A percentile compares a stretch with the other conserved stretches of the same genome.
phyloP scores from a whole-genome alignment of 139 green algal genomes.

The Chlamydomonas urium region DNA sequence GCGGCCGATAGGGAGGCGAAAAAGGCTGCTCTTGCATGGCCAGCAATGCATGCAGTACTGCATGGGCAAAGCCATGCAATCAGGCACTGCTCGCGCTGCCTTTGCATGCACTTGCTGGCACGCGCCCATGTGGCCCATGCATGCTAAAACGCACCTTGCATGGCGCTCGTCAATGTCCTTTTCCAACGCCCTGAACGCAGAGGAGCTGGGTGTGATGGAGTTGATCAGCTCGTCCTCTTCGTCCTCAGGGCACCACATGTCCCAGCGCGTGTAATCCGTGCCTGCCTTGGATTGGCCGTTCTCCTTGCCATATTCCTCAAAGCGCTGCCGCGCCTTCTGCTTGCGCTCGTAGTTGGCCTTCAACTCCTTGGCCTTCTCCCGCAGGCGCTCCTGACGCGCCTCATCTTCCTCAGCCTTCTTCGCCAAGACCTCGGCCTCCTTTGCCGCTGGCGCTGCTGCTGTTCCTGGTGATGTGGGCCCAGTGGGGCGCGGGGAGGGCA shows the following conservation, averaged over 20 bases:
- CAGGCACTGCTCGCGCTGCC: no score
- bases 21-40: no score
- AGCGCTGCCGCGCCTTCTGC: slow-evolving; percentile 41
- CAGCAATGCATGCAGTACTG: no score
- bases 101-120: no score
- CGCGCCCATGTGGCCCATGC: slow-evolving; percentile 7
- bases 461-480: neutral
- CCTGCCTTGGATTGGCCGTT: neutral
- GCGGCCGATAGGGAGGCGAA: no score
- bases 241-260: slow-evolving; percentile 75
- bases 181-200: slow-evolving; percentile 67
- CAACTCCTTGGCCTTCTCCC: slow-evolving; percentile 53
- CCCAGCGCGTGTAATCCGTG: slow-evolving; percentile 79
- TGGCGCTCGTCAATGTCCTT: slow-evolving; percentile 77
- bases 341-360: slow-evolving; percentile 48
- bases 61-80: no score
- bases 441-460: neutral
- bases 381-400: slow-evolving; percentile 28
- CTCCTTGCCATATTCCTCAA: slow-evolving; percentile 40
- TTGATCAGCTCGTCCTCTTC: slow-evolving; percentile 77
- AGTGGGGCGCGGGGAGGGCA: neutral
- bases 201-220: slow-evolving; percentile 47
- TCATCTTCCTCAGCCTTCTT: slow-evolving; percentile 11
- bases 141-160: slow-evolving; percentile 15
- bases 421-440: neutral